Evolutionary conservation across 2,329 filamentous ascomycete species (phyloP), one percentile per base, ranked within the genome.

Genomic region (Fusarium dlaminii): DNA sequence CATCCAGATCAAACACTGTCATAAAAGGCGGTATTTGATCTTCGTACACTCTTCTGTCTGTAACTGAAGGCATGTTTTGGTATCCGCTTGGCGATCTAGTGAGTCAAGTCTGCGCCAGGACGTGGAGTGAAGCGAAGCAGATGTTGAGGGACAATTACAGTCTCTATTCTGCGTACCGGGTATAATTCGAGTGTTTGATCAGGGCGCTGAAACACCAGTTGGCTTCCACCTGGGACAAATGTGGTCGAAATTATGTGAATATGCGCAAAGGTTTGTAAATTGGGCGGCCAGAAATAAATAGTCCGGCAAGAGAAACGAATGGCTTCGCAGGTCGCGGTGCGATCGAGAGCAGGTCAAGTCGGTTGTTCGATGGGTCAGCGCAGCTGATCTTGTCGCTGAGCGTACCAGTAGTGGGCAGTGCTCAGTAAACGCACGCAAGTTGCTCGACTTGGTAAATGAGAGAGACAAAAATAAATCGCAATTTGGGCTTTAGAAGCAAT

Each of bases 11-110:
- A 84, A 92, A 93, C 64, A 94, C 91, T 65, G 92, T 91, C 91
- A 93, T 93, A 78, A 94, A 93, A 29, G 92, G 90, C 80, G 92
- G 92, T 86, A 94, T 91, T 82, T 91, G 90, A 80, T 91, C 90
- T 85, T 92, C 89, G 81, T 90, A 91, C 77, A 90, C 81, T 81
- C 89, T 87, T 76, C 89, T 85, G 60, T 89, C 86, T 66, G 90
- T 86, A 75, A 90, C 88, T 77, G 89, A 90, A 82, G 89, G 89
- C 90, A 91, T 91, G 72, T 83, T 89, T 72, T 72, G 48, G 36
- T 43, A 32, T 69, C 42, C 58, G 48, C 36, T 39, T 66, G 39
- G 46, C 55, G 66, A 63, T 52, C 39, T 42, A 40, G 27, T 42
- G 36, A 45, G 46, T 36, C 27, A 37, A 45, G 49, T 51, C n/a